phyloP scores from a whole-genome alignment of 805 yeast genomes.

The Saccharomycopsis fermentans region DNA sequence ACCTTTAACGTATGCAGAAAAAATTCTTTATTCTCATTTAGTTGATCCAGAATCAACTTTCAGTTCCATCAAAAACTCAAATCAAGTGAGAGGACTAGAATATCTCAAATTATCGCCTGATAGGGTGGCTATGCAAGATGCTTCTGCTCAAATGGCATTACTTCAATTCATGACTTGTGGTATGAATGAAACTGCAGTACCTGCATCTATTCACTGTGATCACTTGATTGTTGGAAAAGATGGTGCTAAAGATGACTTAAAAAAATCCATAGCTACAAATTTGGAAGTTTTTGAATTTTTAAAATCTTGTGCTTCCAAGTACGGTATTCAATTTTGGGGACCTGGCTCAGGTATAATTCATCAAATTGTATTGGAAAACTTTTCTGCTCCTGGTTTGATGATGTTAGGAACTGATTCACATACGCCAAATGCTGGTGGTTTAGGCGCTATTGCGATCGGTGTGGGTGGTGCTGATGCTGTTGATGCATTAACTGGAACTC shows the following conservation, averaged over 20 bases:
- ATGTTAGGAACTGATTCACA: conserved; percentile 96
- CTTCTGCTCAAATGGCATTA: conserved; percentile 97
- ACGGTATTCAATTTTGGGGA: conserved; percentile 97
- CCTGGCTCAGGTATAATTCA: conserved; percentile 98
- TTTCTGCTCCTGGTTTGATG: conserved; percentile 94
- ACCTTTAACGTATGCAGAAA: conserved; percentile 93
- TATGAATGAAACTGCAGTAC: conserved; percentile 82
- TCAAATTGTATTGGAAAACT: conserved; percentile 93
- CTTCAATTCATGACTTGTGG: conserved; percentile 96
- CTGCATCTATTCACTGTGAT: conserved; percentile 95
- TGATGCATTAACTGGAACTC: conserved; percentile 85
- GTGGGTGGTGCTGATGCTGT: conserved; percentile 99
- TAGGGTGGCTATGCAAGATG: conserved; percentile 98
- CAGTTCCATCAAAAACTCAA: conserved; percentile 25
- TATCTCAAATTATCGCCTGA: conserved; percentile 94
- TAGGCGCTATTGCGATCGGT: conserved; percentile 96
- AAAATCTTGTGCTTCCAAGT: conserved; percentile 83
- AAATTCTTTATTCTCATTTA: conserved; percentile 88
- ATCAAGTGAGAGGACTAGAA: conserved; percentile 61
- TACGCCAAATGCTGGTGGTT: conserved; percentile 97
- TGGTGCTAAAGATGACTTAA: conserved; percentile 80
- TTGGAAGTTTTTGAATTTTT: conserved; percentile 92
- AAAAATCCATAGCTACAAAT: conserved; percentile 78
- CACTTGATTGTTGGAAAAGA: conserved; percentile 93
- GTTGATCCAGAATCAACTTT: conserved; percentile 57